These are phyloP conservation scores for Penicillium steckii DNA, from an alignment of 495 filamentous ascomycete genomes.

Conservation along the genomic window DNA sequence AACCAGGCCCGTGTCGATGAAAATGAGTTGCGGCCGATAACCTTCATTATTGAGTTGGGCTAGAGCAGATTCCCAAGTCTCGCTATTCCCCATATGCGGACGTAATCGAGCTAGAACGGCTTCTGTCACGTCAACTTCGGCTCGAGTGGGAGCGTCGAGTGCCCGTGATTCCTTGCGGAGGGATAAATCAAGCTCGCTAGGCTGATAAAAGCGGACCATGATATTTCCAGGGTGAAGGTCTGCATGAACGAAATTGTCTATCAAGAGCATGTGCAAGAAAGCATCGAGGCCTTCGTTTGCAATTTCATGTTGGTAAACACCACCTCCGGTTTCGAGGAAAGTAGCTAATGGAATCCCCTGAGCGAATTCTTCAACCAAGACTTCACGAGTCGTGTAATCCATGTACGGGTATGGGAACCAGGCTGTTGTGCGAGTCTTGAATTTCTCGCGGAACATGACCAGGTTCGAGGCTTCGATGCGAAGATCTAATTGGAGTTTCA, in stretches of 20 bases:
- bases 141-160: constrained; percentile 48
- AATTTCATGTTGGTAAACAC: constrained; percentile 90
- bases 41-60: constrained; percentile 81
- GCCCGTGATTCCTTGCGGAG: constrained; percentile 52
- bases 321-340: constrained; percentile 88
- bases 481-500: constrained; percentile 92
- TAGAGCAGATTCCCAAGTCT: constrained; percentile 72
- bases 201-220: constrained; percentile 98
- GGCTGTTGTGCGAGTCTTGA: constrained; percentile 83
- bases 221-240: constrained; percentile 98
- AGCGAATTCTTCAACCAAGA: constrained; percentile 94
- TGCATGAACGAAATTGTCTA: constrained; percentile 99
- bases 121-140: constrained; percentile 77
- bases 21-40: constrained; percentile 91
- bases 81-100: constrained; percentile 62
- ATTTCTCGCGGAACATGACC: constrained; percentile 83
- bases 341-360: constrained; percentile 87
- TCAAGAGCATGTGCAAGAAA: constrained; percentile 95
- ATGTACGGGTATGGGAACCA: constrained; percentile 95
- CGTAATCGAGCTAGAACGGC: constrained; percentile 75
- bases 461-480: constrained; percentile 94
- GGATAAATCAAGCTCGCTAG: constrained; percentile 64
- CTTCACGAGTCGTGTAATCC: constrained; percentile 86
- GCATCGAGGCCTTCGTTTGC: constrained; percentile 94
- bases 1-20: constrained; percentile 96